Percentiles rank a stretch among this genome's conserved stretches.
These are phyloP conservation scores for Podospora australis DNA, from an alignment of 495 filamentous ascomycete species.

Conservation along the genomic window DNA sequence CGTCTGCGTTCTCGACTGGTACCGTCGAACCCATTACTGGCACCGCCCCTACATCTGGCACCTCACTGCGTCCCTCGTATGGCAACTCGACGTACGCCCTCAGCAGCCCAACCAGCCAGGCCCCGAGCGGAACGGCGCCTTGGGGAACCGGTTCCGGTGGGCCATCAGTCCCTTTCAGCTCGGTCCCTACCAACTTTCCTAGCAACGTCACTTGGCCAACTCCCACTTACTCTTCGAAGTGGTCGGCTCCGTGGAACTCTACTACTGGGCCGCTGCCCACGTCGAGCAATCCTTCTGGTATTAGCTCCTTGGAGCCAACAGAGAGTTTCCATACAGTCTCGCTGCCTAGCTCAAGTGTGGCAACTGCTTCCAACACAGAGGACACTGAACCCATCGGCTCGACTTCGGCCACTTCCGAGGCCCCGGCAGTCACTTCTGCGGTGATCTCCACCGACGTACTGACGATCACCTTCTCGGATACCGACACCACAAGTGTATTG, in stretches of 20 bases:
- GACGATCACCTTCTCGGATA: conserved; percentile 5
- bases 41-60: not conserved
- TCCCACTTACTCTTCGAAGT: not conserved
- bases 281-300: not conserved
- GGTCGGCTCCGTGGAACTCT: not conserved
- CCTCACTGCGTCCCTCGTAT: not conserved
- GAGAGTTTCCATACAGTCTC: not conserved
- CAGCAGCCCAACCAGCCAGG: not conserved
- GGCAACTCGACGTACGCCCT: not conserved
- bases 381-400: conserved; percentile 4
- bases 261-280: not conserved
- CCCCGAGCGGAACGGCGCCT: not conserved
- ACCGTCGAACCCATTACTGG: not conserved
- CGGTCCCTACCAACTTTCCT: too few relatives aligned
- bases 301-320: not conserved
- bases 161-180: not conserved
- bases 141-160: not conserved
- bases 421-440: not conserved
- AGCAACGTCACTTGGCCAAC: not conserved
- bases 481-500: not conserved
- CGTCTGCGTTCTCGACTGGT: not conserved
- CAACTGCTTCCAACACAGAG: not conserved
- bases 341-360: not conserved
- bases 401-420: not conserved
- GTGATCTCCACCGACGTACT: not conserved